phyloP scores from a whole-genome alignment of 352 stramenopile species.

The Peronospora farinosa region DNA sequence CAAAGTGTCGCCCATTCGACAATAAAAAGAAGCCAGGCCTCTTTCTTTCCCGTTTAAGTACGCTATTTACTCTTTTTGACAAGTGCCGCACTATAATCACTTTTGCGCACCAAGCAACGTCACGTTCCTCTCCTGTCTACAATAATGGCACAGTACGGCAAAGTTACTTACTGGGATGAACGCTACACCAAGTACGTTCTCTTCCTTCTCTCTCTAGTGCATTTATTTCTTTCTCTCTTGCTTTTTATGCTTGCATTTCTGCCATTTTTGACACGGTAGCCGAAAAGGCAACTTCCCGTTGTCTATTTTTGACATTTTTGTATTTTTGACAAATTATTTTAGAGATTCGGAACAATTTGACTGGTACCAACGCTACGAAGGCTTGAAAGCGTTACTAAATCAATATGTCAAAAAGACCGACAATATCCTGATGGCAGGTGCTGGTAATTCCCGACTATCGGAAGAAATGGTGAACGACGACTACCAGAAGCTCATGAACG shows the following conservation, averaged over 20 bases:
- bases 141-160: constrained; percentile 86
- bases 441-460: constrained; percentile 90
- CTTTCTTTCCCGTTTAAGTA: too few relatives aligned
- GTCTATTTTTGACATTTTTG: not conserved
- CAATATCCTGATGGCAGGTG: constrained; percentile 88
- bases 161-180: constrained; percentile 92
- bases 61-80: too few relatives aligned
- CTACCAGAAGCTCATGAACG: constrained; percentile 93
- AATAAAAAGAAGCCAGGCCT: too few relatives aligned
- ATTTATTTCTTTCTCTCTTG: not conserved
- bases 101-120: too few relatives aligned
- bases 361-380: constrained; percentile 92
- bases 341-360: constrained; percentile 92
- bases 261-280: not conserved
- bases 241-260: not conserved
- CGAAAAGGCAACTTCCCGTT: not conserved
- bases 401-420: constrained; percentile 94
- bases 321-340: constrained; percentile 4
- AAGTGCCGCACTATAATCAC: too few relatives aligned
- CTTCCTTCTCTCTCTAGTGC: not conserved
- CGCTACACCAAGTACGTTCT: constrained; percentile 88
- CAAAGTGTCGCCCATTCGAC: too few relatives aligned
- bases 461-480: constrained; percentile 95
- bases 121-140: not conserved
- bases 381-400: constrained; percentile 83